Conservation (phyloP, 108 stramenopile species). For the Fragilaria crotonensis region DNA sequence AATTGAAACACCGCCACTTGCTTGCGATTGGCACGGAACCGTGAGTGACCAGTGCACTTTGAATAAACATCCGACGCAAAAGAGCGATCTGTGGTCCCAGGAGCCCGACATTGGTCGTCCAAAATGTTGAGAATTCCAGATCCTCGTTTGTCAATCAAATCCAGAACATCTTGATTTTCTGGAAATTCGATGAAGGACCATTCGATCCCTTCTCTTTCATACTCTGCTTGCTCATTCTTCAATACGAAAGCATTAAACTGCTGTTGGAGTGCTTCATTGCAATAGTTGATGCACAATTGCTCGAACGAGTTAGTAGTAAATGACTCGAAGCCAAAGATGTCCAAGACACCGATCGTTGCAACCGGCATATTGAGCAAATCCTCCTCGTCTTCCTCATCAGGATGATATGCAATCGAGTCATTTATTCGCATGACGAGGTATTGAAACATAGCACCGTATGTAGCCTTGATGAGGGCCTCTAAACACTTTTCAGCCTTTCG, state of each 20-base stretch:
- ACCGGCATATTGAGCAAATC: constrained; percentile 10
- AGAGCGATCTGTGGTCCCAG: constrained; percentile 60
- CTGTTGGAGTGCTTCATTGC: too few species aligned
- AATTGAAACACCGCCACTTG: constrained; percentile 59
- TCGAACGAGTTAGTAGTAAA: constrained; percentile 83
- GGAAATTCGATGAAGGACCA: too few species aligned
- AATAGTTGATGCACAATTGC: too few species aligned
- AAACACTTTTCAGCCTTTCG: constrained; percentile 83
- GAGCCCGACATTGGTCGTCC: constrained; percentile 74
- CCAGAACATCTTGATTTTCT: constrained; percentile 96
- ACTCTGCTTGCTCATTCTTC: constrained; percentile 79
- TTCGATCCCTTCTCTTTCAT: constrained; percentile 73
- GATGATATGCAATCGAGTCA: constrained; percentile 53
- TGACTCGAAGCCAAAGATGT: constrained; percentile 97
- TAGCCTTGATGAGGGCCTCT: constrained; percentile 91
- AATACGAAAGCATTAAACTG: constrained; percentile 86
- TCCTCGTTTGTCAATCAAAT: constrained; percentile 82
- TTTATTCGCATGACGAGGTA: constrained; percentile 80
- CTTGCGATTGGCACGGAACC: constrained; percentile 55
- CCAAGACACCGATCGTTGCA: constrained; percentile 87
- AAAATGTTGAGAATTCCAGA: constrained; percentile 72
- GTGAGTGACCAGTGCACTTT: constrained; percentile 38
- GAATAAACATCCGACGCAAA: constrained; percentile 56
- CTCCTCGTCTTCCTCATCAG: constrained; percentile 7
- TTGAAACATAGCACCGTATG: constrained; percentile 83